Evolutionary conservation across 2,329 filamentous ascomycete genomes (phyloP).

Genomic region (Neoarthrinium moseri): DNA sequence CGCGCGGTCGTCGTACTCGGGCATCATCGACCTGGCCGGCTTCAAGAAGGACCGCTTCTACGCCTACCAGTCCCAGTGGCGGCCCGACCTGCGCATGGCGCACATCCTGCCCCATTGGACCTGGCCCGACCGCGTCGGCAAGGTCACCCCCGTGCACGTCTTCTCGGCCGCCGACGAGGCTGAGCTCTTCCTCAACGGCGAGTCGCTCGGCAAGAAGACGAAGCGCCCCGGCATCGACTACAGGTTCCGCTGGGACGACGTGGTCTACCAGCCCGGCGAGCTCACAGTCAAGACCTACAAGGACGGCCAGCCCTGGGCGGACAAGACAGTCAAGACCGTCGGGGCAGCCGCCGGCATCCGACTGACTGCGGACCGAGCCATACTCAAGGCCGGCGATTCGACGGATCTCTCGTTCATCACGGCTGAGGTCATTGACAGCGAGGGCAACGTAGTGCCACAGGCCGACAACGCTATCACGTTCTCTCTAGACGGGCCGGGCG

Average conservation of each 20-base stretch:
- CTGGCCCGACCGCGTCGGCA: conserved; percentile 48
- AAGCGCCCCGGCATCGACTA: conserved; percentile 35
- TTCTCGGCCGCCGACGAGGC: conserved; percentile 51
- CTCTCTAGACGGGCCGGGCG: conserved; percentile 38
- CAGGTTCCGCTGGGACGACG: conserved; percentile 53
- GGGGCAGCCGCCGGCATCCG: conserved; percentile 36
- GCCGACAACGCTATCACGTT: conserved; percentile 44
- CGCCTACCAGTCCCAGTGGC: conserved; percentile 54
- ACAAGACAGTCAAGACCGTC: conserved; percentile 37
- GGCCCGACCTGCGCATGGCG: conserved; percentile 43
- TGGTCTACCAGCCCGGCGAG: conserved; percentile 46
- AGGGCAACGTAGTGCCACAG: conserved; percentile 40
- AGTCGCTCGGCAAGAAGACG: conserved; percentile 39
- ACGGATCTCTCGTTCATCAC: conserved; percentile 46
- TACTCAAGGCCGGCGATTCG: conserved; percentile 38
- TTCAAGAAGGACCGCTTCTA: conserved; percentile 57
- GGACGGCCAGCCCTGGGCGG: conserved; percentile 44
- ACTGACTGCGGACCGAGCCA: conserved; percentile 37
- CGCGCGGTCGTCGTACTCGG: conserved; percentile 52
- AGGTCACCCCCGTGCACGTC: conserved; percentile 53
- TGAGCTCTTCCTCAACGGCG: conserved; percentile 53
- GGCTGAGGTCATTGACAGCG: conserved; percentile 40
- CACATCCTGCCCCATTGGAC: conserved; percentile 58
- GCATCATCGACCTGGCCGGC: conserved; percentile 56
- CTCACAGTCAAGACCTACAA: conserved; percentile 47